phyloP scores from a whole-genome alignment of 192 early-diverging fungal genomes.

The Entophlyctis helioformis region DNA sequence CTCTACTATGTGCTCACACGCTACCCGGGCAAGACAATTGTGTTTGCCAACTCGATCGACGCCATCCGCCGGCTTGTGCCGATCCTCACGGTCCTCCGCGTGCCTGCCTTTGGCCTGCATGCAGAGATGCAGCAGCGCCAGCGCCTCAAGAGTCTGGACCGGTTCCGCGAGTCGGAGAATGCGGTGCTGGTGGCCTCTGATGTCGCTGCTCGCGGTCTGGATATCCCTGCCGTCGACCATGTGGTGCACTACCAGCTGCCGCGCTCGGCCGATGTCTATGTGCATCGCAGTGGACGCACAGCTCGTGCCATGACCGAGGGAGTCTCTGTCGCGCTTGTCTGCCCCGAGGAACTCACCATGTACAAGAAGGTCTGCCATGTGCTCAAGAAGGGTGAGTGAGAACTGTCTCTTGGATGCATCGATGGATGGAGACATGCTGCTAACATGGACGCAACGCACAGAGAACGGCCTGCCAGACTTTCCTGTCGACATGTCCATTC shows the following conservation, averaged over 20 bases:
- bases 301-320: conserved; percentile 79
- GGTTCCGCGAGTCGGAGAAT: conserved; percentile 59
- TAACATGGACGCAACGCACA: no score
- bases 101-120: conserved; percentile 75
- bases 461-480: conserved; percentile 56
- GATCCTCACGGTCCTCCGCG: conserved; percentile 58
- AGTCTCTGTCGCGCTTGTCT: conserved; percentile 67
- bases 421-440: no score
- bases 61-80: conserved; percentile 78
- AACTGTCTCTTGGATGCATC: no score
- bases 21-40: conserved; percentile 79
- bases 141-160: conserved; percentile 84
- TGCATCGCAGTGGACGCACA: conserved; percentile 89
- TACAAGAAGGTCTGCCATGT: conserved; percentile 76
- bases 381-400: conserved; percentile 61
- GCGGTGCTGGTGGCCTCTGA: conserved; percentile 88
- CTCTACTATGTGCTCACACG: conserved; percentile 80
- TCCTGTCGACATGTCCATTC: conserved; percentile 63
- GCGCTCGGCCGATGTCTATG: conserved; percentile 84
- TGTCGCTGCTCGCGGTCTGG: conserved; percentile 91
- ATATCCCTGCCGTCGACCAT: conserved; percentile 83
- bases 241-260: conserved; percentile 96
- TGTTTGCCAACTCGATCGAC: conserved; percentile 96
- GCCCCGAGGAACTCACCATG: conserved; percentile 68
- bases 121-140: conserved; percentile 95